Conservation (phyloP, 2,329 filamentous ascomycete genomes). For the Emergomyces orientalis region DNA sequence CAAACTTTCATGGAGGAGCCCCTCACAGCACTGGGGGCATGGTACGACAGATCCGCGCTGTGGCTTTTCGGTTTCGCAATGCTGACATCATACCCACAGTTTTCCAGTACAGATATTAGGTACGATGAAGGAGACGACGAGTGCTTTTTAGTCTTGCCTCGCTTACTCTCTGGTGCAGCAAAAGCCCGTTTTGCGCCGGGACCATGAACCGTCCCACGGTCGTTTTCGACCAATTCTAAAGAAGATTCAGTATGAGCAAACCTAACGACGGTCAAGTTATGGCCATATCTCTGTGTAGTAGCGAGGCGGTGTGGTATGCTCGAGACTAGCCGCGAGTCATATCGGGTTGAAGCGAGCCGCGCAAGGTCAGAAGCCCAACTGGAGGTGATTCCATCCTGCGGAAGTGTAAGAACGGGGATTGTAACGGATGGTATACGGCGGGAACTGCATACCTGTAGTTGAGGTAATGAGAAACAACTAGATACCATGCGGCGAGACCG, state of each 20-base stretch:
- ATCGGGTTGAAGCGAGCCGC: neutral
- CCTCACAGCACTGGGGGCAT: neutral
- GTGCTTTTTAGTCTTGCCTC: neutral
- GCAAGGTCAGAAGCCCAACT: neutral
- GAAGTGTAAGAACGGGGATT: neutral
- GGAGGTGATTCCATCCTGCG: neutral
- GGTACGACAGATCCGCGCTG: conserved; percentile 11
- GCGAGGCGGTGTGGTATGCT: neutral
- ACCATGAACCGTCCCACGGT: too few relatives aligned
- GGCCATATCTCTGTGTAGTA: neutral
- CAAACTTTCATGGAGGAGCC: neutral
- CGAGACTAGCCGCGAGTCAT: neutral
- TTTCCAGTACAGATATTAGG: conserved; percentile 12
- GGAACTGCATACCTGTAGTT: neutral
- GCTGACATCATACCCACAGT: conserved; percentile 6
- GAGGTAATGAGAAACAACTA: neutral
- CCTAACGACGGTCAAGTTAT: neutral
- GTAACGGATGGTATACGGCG: neutral
- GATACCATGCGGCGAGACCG: neutral
- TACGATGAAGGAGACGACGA: conserved; percentile 1
- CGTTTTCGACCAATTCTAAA: neutral
- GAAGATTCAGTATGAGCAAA: neutral
- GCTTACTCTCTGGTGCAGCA: neutral
- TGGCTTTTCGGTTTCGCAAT: conserved; percentile 7
- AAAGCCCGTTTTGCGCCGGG: too few relatives aligned